Evolutionary conservation across 2,329 filamentous ascomycete species (phyloP), one percentile per base, ranked within the genome.

Genomic region (Colletotrichum sp.): DNA sequence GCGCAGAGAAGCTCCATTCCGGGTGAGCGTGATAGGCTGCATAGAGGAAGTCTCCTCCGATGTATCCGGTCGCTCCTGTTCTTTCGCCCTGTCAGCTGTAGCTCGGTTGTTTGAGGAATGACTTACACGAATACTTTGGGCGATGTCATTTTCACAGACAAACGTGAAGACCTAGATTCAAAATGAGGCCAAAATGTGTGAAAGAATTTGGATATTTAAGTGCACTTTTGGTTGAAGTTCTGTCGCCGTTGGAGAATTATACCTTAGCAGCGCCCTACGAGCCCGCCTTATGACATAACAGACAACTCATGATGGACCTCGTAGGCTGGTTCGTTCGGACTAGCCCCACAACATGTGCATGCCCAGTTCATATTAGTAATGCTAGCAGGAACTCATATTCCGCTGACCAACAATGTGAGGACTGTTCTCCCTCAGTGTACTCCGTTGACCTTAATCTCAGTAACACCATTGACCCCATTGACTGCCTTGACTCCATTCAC

Each of bases 391-490:
- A 52, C n/a, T 52, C 44, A 52, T 52, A 52, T 22, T 22, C 44
- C 44, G 44, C 3, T 8, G n/a, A 22, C 2, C 44, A 8, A 48
- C 11, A 3, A 48, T 1, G 0, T 13, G n/a, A 67, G n/a, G 9
- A 25, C 8, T 39, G 28, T 1, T 25, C 2, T 8, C 3, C 12
- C 28, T 65, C 32, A 73, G n/a, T 65, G 70, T 15, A 73, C 4
- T 7, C 74, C 70, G 8, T 73, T 75, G 12, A 73, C 59, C 28
- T 61, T 60, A 3, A 73, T 48, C 15, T 66, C 64, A 7, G 44
- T 68, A 5, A 68, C 70, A 3, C 64, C 70, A 25, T 73, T 75
- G 7, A 75, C 34, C 4, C 73, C 73, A 11, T 75, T 73, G 0
- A 75, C 73, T 2, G 34, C 69, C 65, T 66, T 65, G 5, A 65